Evolutionary conservation across 345 rosid genomes (phyloP).

Genomic region (Dimocarpus longan): DNA sequence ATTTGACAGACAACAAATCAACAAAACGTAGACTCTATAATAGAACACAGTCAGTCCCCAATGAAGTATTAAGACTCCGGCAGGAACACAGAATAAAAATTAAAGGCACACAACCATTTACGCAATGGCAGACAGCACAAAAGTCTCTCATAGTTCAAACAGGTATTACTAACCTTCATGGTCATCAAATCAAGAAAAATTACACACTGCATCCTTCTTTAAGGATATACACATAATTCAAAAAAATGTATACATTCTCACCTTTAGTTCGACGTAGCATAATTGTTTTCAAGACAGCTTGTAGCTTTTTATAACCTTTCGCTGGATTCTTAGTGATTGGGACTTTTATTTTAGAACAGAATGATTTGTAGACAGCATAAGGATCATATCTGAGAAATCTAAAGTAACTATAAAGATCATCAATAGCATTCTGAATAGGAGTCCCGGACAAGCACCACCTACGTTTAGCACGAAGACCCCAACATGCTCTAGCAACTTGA

Average conservation of each 20-base stretch:
- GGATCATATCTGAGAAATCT: slow-evolving; percentile 95
- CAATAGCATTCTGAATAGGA: slow-evolving; percentile 95
- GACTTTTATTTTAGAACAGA: slow-evolving; percentile 62
- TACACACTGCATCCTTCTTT: not conserved
- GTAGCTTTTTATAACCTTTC: slow-evolving; percentile 78
- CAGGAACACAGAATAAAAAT: not conserved
- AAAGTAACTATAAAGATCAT: slow-evolving; percentile 97
- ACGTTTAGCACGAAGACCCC: slow-evolving; percentile 98
- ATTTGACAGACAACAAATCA: not conserved
- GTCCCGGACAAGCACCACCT: slow-evolving; percentile 99
- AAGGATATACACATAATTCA: not conserved
- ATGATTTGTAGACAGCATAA: slow-evolving; percentile 58
- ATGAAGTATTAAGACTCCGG: not conserved
- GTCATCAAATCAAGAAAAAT: not conserved
- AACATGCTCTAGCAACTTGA: slow-evolving; percentile 97
- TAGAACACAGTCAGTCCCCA: not conserved
- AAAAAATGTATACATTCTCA: slow-evolving; percentile 26
- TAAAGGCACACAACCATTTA: not conserved
- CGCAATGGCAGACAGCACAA: too few relatives aligned
- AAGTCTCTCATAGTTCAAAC: not conserved
- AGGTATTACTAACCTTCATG: not conserved
- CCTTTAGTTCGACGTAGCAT: slow-evolving; percentile 99
- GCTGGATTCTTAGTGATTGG: slow-evolving; percentile 65
- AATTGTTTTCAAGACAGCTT: slow-evolving; percentile 82
- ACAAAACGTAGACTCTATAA: not conserved